Evolutionary conservation across 2,329 filamentous ascomycete species (phyloP).

Genomic region (Leptographium galeiforme): DNA sequence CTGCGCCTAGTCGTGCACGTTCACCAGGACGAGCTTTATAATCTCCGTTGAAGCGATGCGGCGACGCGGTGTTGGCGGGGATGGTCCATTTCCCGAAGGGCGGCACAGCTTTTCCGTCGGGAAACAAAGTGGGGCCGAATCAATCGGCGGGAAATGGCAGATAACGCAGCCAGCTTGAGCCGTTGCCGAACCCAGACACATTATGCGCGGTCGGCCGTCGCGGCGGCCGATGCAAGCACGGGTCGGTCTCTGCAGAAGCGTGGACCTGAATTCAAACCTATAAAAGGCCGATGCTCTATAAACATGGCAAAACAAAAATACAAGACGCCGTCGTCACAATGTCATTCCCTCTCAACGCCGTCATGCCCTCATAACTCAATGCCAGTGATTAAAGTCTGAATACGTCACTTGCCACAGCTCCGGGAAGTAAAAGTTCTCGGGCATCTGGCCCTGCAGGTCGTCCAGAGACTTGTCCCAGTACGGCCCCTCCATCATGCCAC

Average conservation of each 20-base stretch:
- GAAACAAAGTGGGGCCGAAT: neutral
- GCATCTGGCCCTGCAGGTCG: conserved; percentile 1
- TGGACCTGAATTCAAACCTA: too few relatives aligned
- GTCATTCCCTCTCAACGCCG: too few relatives aligned
- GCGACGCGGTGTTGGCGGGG: neutral
- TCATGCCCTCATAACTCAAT: neutral
- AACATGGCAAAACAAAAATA: too few relatives aligned
- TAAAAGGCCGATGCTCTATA: too few relatives aligned
- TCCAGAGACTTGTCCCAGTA: neutral
- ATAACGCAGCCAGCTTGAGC: neutral
- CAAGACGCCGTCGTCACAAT: too few relatives aligned
- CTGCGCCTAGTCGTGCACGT: too few relatives aligned
- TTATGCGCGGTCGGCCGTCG: too few relatives aligned
- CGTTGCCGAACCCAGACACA: too few relatives aligned
- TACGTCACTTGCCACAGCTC: conserved; percentile 1
- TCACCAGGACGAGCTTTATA: too few relatives aligned
- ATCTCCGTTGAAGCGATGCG: too few relatives aligned
- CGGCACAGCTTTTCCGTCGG: neutral
- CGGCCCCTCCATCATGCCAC: neutral
- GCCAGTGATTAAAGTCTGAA: neutral
- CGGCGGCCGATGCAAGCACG: too few relatives aligned
- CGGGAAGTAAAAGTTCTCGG: conserved; percentile 3
- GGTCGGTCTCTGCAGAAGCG: too few relatives aligned
- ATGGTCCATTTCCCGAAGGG: neutral
- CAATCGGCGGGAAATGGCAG: neutral